Conservation (phyloP, 1,139 yeast species). For the Protomyces lactucae-debilis region DNA sequence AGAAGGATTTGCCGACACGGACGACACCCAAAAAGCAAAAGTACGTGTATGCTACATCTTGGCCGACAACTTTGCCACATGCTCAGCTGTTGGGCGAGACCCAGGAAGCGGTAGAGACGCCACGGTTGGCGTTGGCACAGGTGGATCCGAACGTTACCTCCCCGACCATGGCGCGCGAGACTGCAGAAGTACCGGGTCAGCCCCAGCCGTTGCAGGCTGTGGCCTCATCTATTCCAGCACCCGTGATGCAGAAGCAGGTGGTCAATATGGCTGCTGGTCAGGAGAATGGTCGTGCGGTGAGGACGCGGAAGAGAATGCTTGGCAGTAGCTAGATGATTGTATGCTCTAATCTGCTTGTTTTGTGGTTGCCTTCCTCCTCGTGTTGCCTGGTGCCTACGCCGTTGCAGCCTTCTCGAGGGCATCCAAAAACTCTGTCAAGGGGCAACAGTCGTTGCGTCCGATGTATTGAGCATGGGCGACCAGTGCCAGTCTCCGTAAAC, state of each 20-base stretch:
- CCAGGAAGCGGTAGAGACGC: not conserved
- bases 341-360: not conserved
- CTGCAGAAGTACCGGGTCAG: not conserved
- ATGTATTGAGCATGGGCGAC: not conserved
- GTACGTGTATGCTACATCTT: slow-evolving; percentile 25
- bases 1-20: slow-evolving; percentile 31
- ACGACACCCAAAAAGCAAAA: slow-evolving; percentile 32
- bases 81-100: slow-evolving; percentile 22
- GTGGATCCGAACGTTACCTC: not conserved
- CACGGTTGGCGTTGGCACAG: not conserved
- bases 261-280: not conserved
- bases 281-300: not conserved
- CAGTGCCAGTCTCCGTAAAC: not conserved
- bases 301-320: not conserved
- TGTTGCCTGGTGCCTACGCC: not conserved
- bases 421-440: not conserved
- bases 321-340: not conserved
- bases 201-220: not conserved
- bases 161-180: not conserved
- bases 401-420: not conserved
- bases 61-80: slow-evolving; percentile 27
- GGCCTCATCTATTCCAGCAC: not conserved
- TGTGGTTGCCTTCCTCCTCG: not conserved
- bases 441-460: not conserved
- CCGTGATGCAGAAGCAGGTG: not conserved